Percentiles rank a stretch among this genome's conserved stretches.
Evolutionary conservation across 345 rosid genomes (phyloP).

Genomic region (Linum lewisii): DNA sequence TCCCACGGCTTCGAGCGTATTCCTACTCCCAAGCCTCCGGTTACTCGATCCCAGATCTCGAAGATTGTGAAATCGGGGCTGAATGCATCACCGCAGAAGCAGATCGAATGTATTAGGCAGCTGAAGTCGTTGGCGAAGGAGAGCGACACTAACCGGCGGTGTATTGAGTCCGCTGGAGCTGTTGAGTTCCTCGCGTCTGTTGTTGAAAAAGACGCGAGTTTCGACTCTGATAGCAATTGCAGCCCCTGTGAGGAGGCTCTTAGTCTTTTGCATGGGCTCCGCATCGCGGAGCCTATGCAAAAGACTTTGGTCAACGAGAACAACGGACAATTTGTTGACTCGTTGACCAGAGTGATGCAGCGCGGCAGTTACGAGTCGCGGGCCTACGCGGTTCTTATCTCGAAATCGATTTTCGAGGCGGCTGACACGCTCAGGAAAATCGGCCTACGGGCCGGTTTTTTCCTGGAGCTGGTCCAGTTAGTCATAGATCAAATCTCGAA

Average conservation of each 20-base stretch:
- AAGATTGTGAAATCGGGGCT: slow-evolving; percentile 33
- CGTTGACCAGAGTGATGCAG: slow-evolving; percentile 34
- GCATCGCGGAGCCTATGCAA: slow-evolving; percentile 18
- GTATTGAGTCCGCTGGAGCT: slow-evolving; percentile 24
- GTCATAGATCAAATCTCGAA: slow-evolving; percentile 43
- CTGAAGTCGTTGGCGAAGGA: slow-evolving; percentile 33
- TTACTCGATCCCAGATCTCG: slow-evolving; percentile 21
- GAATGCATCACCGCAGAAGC: slow-evolving; percentile 16
- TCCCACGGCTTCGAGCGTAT: slow-evolving; percentile 38
- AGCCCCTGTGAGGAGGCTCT: slow-evolving; percentile 35
- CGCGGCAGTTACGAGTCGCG: slow-evolving; percentile 36
- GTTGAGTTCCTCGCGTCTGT: slow-evolving; percentile 37
- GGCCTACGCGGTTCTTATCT: slow-evolving; percentile 36
- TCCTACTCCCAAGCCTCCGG: slow-evolving; percentile 36
- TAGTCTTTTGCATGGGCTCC: slow-evolving; percentile 26
- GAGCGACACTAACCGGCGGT: slow-evolving; percentile 26
- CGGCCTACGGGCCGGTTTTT: slow-evolving; percentile 22
- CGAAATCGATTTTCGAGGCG: slow-evolving; percentile 33
- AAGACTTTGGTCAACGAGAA: slow-evolving; percentile 18
- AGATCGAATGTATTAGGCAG: slow-evolving; percentile 23
- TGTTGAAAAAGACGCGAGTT: slow-evolving; percentile 8
- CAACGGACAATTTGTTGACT: slow-evolving; percentile 20
- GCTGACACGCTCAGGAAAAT: slow-evolving; percentile 53
- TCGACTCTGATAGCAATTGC: background rate
- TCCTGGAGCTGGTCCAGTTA: slow-evolving; percentile 40